Evolutionary conservation across 2,329 filamentous ascomycete genomes (phyloP).

Genomic region (Davidsoniella eucalypti): DNA sequence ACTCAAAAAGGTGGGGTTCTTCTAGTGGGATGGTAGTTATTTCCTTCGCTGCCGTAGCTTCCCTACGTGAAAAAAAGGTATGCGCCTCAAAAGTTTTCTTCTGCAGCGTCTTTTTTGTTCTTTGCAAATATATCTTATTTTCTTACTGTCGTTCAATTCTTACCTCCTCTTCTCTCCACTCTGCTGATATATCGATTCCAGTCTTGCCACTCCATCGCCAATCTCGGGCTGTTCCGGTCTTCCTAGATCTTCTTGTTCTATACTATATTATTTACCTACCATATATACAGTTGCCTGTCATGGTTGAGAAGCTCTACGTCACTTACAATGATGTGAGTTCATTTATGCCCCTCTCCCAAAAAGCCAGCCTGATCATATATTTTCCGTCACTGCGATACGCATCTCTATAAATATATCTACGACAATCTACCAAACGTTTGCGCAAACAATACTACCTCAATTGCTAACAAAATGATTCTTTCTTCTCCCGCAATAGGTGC

Average conservation of each 20-base stretch:
- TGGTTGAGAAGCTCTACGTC: slow-evolving; percentile 76
- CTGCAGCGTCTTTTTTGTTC: background rate
- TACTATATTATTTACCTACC: background rate
- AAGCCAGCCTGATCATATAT: background rate
- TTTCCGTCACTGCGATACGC: background rate
- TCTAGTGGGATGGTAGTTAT: too few relatives aligned
- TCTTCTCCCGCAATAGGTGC: slow-evolving; percentile 44
- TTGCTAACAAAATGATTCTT: slow-evolving; percentile 6
- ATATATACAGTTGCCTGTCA: slow-evolving; percentile 27
- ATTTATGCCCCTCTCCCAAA: background rate
- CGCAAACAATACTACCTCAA: background rate
- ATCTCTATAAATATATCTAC: background rate
- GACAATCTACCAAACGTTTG: background rate
- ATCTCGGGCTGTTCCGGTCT: background rate
- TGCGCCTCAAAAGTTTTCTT: background rate
- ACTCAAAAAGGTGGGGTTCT: too few relatives aligned
- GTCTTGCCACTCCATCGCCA: too few relatives aligned
- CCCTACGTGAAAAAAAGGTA: background rate
- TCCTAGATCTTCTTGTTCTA: slow-evolving; percentile 1
- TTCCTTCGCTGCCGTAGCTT: too few relatives aligned
- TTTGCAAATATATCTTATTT: background rate
- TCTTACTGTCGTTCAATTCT: background rate
- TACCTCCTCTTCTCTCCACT: background rate
- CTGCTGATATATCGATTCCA: too few relatives aligned
- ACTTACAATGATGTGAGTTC: slow-evolving; percentile 74